A percentile compares a stretch with the other conserved stretches of the same genome.
Evolutionary conservation across 2,329 filamentous ascomycete species (phyloP).

Genomic region (Amesomyces nigricolor): DNA sequence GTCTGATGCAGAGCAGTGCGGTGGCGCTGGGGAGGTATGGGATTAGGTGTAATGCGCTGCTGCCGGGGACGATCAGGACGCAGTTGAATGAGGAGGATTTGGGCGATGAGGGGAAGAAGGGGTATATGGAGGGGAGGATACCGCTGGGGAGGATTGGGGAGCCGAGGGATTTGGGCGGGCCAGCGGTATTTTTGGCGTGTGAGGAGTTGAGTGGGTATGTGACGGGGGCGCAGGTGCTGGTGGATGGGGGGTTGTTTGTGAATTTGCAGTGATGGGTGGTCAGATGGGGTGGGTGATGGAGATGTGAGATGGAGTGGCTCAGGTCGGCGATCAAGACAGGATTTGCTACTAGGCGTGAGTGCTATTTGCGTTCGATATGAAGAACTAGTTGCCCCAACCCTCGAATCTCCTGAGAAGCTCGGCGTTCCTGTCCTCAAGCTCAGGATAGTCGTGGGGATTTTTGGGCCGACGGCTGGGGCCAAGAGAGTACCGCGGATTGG

Average conservation of each 20-base stretch:
- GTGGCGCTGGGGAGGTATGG: constrained; percentile 69
- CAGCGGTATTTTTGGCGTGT: constrained; percentile 78
- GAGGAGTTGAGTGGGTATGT: constrained; percentile 75
- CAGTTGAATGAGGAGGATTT: constrained; percentile 81
- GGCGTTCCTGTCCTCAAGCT: too few relatives aligned
- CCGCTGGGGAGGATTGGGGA: constrained; percentile 70
- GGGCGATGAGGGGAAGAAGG: constrained; percentile 62
- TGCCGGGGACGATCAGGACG: constrained; percentile 78
- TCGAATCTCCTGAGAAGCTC: too few relatives aligned
- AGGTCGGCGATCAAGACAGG: too few relatives aligned
- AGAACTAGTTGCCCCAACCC: too few relatives aligned
- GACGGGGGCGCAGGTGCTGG: constrained; percentile 74
- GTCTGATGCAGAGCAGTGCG: constrained; percentile 77
- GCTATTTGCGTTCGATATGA: too few relatives aligned
- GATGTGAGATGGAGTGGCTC: too few relatives aligned
- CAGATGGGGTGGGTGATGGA: too few relatives aligned
- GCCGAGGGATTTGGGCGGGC: constrained; percentile 71
- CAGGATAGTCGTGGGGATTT: too few relatives aligned
- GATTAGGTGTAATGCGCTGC: constrained; percentile 76
- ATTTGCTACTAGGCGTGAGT: too few relatives aligned
- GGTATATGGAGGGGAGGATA: constrained; percentile 76
- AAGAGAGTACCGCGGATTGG: background rate
- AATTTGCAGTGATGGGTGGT: constrained; percentile 62
- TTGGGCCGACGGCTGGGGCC: too few relatives aligned
- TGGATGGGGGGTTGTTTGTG: constrained; percentile 85